Evolutionary conservation across 768 basidiomycete genomes (phyloP), one percentile per base, ranked within the genome.

Genomic region (Suillus occidentalis): DNA sequence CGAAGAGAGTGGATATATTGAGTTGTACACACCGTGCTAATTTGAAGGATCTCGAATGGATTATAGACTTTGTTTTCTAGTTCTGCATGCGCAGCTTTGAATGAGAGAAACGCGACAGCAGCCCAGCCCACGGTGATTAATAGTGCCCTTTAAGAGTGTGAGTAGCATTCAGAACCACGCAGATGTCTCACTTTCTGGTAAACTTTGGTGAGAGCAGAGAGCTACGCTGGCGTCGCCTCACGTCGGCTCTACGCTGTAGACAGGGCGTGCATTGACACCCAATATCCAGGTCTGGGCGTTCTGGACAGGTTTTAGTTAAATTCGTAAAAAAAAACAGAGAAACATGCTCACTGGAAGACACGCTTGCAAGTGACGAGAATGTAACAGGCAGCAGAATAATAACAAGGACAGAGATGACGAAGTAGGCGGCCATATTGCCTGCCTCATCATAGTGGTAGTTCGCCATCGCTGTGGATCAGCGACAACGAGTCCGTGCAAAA

Each of bases 11-110:
- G 47, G 25, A 43, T n/a, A 14, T 2, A 47, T n/a, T 25, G 7
- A 28, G 67, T 62, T 22, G 53, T 88, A 67, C 69, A 36, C 47
- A 94, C 94, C 14, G 83, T 72, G 5, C 77, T 78, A 64, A 98
- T 86, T 20, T 91, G 95, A 31, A 99, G 82, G 70, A 99, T 97
- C 69, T 95, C 90, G 70, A 96, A 99, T 1, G 97, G 97, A 75
- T 99, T 86, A 76, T 98, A 99, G 14, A 96, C 74, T 69, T 86
- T 89, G 79, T 79, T 84, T 67, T 92, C 87, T 61, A 83, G 68
- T 68, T 85, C 81, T 65, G 85, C 79, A 34, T 71, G 64, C 9
- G 85, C 81, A 42, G 87, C 88, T 72, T 84, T 83, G 78, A 90
- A 89, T n/a, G 81, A 84, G 39, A 95, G 75, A 69, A 86, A 85